These are phyloP conservation scores for Trichoderma endophyticum DNA, from an alignment of 2,329 filamentous ascomycete genomes.

Conservation along the genomic window DNA sequence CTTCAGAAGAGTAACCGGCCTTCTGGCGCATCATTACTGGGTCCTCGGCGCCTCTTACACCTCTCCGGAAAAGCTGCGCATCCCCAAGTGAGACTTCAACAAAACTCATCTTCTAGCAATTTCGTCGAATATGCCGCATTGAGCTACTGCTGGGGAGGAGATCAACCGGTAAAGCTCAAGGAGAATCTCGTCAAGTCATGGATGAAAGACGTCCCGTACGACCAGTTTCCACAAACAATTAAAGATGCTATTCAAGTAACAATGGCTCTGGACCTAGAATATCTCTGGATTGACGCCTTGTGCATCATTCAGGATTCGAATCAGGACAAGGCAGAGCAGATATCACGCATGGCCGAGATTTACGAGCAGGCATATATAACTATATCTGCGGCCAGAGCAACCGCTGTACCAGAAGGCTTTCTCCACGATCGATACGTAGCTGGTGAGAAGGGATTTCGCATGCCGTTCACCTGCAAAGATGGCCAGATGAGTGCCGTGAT, in stretches of 20 bases:
- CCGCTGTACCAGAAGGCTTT: neutral
- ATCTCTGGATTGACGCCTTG: slow-evolving; percentile 3
- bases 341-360: neutral
- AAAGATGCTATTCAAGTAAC: neutral
- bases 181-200: neutral
- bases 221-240: neutral
- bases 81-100: neutral
- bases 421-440: neutral
- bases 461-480: neutral
- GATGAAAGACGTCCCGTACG: neutral
- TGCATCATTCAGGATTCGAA: slow-evolving; percentile 13
- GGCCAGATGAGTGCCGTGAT: neutral
- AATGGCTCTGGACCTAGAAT: neutral
- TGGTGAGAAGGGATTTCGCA: neutral
- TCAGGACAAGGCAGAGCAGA: slow-evolving; percentile 2
- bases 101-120: neutral
- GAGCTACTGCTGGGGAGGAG: slow-evolving; percentile 4
- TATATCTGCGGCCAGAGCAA: neutral
- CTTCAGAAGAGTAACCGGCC: neutral
- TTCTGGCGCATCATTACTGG: neutral
- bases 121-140: neutral
- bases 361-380: slow-evolving; percentile 1
- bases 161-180: neutral
- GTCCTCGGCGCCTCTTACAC: neutral
- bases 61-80: neutral